These are phyloP conservation scores for Oryza australiensis DNA, from an alignment of 176 grass and related monocot species.

Conservation along the genomic window DNA sequence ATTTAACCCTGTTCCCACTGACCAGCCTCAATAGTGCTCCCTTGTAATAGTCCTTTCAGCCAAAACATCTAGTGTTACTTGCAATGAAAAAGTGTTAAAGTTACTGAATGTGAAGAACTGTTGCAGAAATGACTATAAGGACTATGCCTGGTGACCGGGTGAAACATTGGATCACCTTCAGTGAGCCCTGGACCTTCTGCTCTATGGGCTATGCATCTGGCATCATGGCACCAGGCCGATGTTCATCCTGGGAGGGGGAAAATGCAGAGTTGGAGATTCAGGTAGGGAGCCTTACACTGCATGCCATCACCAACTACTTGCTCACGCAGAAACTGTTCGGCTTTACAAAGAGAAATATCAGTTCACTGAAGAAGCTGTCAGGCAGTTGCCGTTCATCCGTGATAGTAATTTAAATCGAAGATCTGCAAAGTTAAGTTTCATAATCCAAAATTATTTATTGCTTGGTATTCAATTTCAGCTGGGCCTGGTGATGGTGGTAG, in stretches of 20 bases:
- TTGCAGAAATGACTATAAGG: conserved; percentile 32
- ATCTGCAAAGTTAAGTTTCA: not conserved
- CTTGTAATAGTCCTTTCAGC: too few species aligned
- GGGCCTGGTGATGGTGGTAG: not conserved
- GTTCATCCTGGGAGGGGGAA: conserved; percentile 48
- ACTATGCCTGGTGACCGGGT: conserved; percentile 46
- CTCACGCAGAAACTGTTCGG: conserved; percentile 45
- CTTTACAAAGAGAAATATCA: conserved; percentile 37
- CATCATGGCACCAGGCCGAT: conserved; percentile 28
- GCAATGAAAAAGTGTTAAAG: too few species aligned
- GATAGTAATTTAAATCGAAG: not conserved
- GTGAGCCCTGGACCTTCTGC: conserved; percentile 42
- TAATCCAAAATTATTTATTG: too few species aligned
- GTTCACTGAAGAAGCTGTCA: not conserved
- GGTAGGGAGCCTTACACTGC: too few species aligned
- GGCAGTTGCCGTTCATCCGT: not conserved
- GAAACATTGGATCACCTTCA: conserved; percentile 37
- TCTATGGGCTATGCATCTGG: conserved; percentile 4
- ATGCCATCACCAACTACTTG: too few species aligned
- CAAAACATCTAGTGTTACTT: too few species aligned
- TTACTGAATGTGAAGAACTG: too few species aligned
- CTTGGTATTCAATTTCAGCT: too few species aligned
- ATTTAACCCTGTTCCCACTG: too few species aligned
- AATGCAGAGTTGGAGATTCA: conserved; percentile 42
- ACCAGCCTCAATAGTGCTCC: too few species aligned